A percentile compares a stretch with the other conserved stretches of the same genome.
phyloP scores from a whole-genome alignment of 441 rosid genomes.

The Flueggea neowawraea region DNA sequence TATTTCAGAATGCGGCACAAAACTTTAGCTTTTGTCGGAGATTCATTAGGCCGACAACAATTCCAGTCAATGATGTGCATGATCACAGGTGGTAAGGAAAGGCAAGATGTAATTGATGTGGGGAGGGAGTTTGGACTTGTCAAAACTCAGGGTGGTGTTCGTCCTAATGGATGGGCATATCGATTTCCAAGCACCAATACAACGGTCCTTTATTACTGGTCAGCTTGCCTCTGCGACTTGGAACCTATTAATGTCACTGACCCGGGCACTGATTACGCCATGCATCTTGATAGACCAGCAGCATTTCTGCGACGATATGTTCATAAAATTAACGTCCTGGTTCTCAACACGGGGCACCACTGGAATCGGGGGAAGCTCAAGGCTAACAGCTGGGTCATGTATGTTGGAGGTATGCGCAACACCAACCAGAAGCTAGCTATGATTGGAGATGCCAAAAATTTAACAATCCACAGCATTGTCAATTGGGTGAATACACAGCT shows the following conservation, averaged over 20 bases:
- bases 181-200: constrained; percentile 75
- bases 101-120: constrained; percentile 58
- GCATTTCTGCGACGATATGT: constrained; percentile 60
- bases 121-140: constrained; percentile 68
- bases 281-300: constrained; percentile 98
- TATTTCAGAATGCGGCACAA: constrained; percentile 69
- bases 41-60: constrained; percentile 93
- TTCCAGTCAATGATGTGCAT: constrained; percentile 96
- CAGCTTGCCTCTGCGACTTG: constrained; percentile 74
- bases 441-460: constrained; percentile 76
- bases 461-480: constrained; percentile 78
- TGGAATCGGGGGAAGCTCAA: constrained; percentile 91
- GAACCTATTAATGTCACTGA: constrained; percentile 48
- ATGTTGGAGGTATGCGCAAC: constrained; percentile 62
- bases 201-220: constrained; percentile 88
- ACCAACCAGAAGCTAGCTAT: constrained; percentile 55
- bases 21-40: constrained; percentile 96
- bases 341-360: constrained; percentile 92
- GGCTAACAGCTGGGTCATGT: constrained; percentile 81
- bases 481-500: constrained; percentile 79
- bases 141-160: constrained; percentile 49
- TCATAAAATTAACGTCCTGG: constrained; percentile 55
- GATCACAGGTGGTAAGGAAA: constrained; percentile 68
- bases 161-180: constrained; percentile 94
- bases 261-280: constrained; percentile 64